Percentiles rank a stretch among this genome's conserved stretches.
These are phyloP conservation scores for Phaseolus lunatus DNA, from an alignment of 306 rosid genomes.

Conservation along the genomic window DNA sequence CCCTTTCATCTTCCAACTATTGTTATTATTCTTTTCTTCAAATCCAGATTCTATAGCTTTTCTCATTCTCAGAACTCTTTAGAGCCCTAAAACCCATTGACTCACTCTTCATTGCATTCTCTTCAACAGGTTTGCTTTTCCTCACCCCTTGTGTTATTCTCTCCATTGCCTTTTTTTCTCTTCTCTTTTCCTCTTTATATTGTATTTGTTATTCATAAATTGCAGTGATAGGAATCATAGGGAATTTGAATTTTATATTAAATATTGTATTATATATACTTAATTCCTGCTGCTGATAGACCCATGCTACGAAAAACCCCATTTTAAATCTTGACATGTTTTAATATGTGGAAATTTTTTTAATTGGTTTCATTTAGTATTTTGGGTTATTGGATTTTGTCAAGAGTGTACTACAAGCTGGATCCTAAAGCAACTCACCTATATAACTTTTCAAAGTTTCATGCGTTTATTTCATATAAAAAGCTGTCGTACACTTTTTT, in stretches of 20 bases:
- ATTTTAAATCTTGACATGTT: conserved; percentile 7
- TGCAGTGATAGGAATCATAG: background rate
- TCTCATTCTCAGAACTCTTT: background rate
- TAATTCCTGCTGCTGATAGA: background rate
- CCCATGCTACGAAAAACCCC: background rate
- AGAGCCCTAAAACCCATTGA: conserved; percentile 2
- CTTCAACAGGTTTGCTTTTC: conserved; percentile 51
- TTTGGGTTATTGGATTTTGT: background rate
- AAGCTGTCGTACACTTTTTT: background rate
- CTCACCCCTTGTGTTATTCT: background rate
- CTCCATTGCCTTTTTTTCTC: background rate
- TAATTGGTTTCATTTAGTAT: background rate
- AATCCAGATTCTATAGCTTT: conserved; percentile 35
- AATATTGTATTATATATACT: background rate
- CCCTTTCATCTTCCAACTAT: conserved; percentile 11
- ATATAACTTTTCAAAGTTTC: background rate
- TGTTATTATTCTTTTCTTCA: conserved; percentile 64
- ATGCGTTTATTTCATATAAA: background rate
- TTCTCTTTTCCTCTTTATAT: background rate
- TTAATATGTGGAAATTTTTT: background rate
- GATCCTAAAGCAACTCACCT: conserved; percentile 9
- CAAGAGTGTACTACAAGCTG: conserved; percentile 1
- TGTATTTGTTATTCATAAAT: background rate
- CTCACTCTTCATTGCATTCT: background rate
- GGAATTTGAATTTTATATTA: conserved; percentile 1